Evolutionary conservation across 495 filamentous ascomycete genomes (phyloP).

Genomic region (Penicillium desertorum): DNA sequence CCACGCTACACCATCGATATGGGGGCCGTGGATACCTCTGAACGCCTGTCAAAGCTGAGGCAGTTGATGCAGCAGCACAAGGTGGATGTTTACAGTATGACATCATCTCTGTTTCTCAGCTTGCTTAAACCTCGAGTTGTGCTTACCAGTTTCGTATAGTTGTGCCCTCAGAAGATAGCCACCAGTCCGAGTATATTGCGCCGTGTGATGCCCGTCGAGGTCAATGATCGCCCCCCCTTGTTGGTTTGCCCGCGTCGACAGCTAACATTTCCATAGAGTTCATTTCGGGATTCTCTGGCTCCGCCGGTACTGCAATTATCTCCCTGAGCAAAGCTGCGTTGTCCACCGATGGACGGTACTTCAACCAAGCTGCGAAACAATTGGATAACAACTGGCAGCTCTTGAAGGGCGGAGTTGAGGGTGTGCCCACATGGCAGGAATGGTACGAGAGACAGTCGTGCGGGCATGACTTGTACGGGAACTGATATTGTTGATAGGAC

Average conservation of each 20-base stretch:
- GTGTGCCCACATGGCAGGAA: conserved; percentile 97
- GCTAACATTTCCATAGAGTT: conserved; percentile 54
- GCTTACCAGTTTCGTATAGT: conserved; percentile 56
- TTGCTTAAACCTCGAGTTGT: not conserved
- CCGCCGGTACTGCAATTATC: conserved; percentile 88
- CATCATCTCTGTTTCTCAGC: conserved; percentile 11
- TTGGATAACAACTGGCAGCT: conserved; percentile 90
- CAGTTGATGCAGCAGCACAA: conserved; percentile 84
- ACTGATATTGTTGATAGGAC: conserved; percentile 51
- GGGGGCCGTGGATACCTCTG: conserved; percentile 79
- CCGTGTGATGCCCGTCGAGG: conserved; percentile 87
- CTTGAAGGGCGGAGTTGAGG: conserved; percentile 87
- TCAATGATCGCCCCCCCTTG: conserved; percentile 34
- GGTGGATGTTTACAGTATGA: conserved; percentile 91
- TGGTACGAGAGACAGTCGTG: conserved; percentile 58
- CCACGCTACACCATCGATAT: conserved; percentile 58
- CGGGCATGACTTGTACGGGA: conserved; percentile 6
- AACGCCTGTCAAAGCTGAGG: conserved; percentile 73
- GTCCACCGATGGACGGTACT: conserved; percentile 95
- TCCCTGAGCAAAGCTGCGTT: conserved; percentile 84
- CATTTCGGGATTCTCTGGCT: conserved; percentile 93
- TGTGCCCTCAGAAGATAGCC: conserved; percentile 94
- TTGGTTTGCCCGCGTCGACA: conserved; percentile 2
- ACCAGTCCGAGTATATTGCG: conserved; percentile 97
- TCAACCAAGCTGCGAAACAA: conserved; percentile 94